These are phyloP conservation scores for Fusarium compactum DNA, from an alignment of 2,329 filamentous ascomycete species.

Conservation along the genomic window DNA sequence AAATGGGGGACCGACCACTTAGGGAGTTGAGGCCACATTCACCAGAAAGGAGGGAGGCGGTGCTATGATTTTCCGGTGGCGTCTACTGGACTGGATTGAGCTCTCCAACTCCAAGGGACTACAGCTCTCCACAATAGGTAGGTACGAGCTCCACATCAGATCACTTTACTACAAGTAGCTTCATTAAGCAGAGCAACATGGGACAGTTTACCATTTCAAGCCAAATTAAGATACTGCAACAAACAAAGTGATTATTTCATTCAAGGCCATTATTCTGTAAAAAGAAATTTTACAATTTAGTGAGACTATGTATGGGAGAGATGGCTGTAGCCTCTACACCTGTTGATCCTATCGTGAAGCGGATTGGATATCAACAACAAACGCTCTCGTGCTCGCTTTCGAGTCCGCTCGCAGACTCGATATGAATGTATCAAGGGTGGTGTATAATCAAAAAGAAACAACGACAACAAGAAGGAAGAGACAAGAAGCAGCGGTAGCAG, in stretches of 20 bases:
- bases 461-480: slow-evolving; percentile 39
- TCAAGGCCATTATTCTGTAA: background rate
- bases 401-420: slow-evolving; percentile 52
- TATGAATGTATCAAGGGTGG: slow-evolving; percentile 51
- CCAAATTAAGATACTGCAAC: background rate
- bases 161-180: background rate
- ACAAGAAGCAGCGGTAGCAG: slow-evolving; percentile 31
- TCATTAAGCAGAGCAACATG: slow-evolving; percentile 9
- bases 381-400: slow-evolving; percentile 47
- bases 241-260: slow-evolving; percentile 18
- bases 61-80: slow-evolving; percentile 52
- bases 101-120: background rate
- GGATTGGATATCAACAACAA: slow-evolving; percentile 47
- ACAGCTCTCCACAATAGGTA: slow-evolving; percentile 16
- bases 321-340: slow-evolving; percentile 44
- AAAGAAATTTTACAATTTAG: slow-evolving; percentile 50
- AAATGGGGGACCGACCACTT: slow-evolving; percentile 31
- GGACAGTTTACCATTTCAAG: slow-evolving; percentile 19
- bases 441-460: slow-evolving; percentile 52
- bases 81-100: background rate
- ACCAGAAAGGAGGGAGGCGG: slow-evolving; percentile 52
- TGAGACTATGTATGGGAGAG: slow-evolving; percentile 51
- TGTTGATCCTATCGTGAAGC: slow-evolving; percentile 44
- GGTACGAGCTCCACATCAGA: slow-evolving; percentile 20
- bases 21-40: slow-evolving; percentile 60